Conservation (phyloP, 768 basidiomycete species). For the Lentinus tigrinus region DNA sequence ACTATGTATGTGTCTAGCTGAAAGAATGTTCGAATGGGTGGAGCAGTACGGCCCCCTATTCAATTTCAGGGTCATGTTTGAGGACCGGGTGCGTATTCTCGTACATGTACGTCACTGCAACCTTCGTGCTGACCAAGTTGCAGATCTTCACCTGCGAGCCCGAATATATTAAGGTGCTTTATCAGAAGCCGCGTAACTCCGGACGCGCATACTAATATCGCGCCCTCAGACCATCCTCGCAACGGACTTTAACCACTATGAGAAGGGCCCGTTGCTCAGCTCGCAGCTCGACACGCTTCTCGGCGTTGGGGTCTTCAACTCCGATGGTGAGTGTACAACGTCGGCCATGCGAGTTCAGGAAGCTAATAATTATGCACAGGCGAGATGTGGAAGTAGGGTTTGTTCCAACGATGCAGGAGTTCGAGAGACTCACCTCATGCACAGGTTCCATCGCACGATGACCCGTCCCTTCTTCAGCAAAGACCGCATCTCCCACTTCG, state of each 20-base stretch:
- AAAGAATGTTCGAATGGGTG: slow-evolving; percentile 5
- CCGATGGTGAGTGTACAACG: slow-evolving; percentile 40
- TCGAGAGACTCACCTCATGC: neutral
- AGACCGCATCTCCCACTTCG: slow-evolving; percentile 27
- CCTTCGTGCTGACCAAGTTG: neutral
- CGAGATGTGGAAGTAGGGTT: slow-evolving; percentile 65
- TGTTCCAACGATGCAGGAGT: neutral
- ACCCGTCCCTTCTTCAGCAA: slow-evolving; percentile 65
- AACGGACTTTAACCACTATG: slow-evolving; percentile 43
- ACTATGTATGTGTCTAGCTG: neutral
- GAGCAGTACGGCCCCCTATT: slow-evolving; percentile 19
- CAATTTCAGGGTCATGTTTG: slow-evolving; percentile 34
- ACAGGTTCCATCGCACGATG: slow-evolving; percentile 63
- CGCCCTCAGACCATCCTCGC: slow-evolving; percentile 40
- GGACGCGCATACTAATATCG: neutral
- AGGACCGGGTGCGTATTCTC: slow-evolving; percentile 33
- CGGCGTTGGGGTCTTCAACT: slow-evolving; percentile 60
- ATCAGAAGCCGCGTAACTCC: neutral
- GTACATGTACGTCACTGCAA: neutral
- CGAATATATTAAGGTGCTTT: slow-evolving; percentile 42
- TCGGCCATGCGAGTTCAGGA: too few relatives aligned
- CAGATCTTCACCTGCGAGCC: slow-evolving; percentile 50
- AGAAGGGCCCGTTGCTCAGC: slow-evolving; percentile 34
- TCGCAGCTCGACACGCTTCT: slow-evolving; percentile 35
- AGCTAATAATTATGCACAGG: slow-evolving; percentile 44